Evolutionary conservation across 495 filamentous ascomycete species (phyloP).

Genomic region (Tetracladium setigerum): DNA sequence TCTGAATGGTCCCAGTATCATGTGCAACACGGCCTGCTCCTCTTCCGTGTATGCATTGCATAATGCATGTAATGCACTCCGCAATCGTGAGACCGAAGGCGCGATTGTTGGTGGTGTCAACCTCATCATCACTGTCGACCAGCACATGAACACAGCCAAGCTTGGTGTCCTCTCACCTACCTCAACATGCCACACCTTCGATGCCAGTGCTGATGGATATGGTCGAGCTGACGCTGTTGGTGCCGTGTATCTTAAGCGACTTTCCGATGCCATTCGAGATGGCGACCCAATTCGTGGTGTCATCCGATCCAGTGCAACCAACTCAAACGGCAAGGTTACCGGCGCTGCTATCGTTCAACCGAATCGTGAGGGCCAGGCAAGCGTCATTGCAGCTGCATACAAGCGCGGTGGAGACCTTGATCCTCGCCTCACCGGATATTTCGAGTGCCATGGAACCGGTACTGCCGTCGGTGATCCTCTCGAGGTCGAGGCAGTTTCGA

Average conservation of each 20-base stretch:
- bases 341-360: slow-evolving; percentile 49
- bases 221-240: slow-evolving; percentile 68
- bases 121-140: slow-evolving; percentile 36
- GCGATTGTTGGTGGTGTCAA: slow-evolving; percentile 33
- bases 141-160: slow-evolving; percentile 28
- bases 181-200: slow-evolving; percentile 45
- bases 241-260: slow-evolving; percentile 63
- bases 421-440: slow-evolving; percentile 15
- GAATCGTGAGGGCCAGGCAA: slow-evolving; percentile 40
- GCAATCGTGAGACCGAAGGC: slow-evolving; percentile 41
- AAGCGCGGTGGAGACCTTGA: slow-evolving; percentile 23
- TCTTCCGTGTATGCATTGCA: slow-evolving; percentile 59
- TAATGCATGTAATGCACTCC: slow-evolving; percentile 73
- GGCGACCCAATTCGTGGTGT: slow-evolving; percentile 68
- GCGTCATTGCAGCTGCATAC: slow-evolving; percentile 44
- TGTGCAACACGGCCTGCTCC: slow-evolving; percentile 82
- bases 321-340: slow-evolving; percentile 46
- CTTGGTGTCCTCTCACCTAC: slow-evolving; percentile 34
- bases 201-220: slow-evolving; percentile 67
- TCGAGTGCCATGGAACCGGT: slow-evolving; percentile 35
- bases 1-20: slow-evolving; percentile 54
- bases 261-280: slow-evolving; percentile 66
- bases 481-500: slow-evolving; percentile 19
- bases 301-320: slow-evolving; percentile 59
- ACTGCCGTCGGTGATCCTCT: slow-evolving; percentile 44